Evolutionary conservation across 352 stramenopile species (phyloP).

Genomic region (Pythium diclinum): DNA sequence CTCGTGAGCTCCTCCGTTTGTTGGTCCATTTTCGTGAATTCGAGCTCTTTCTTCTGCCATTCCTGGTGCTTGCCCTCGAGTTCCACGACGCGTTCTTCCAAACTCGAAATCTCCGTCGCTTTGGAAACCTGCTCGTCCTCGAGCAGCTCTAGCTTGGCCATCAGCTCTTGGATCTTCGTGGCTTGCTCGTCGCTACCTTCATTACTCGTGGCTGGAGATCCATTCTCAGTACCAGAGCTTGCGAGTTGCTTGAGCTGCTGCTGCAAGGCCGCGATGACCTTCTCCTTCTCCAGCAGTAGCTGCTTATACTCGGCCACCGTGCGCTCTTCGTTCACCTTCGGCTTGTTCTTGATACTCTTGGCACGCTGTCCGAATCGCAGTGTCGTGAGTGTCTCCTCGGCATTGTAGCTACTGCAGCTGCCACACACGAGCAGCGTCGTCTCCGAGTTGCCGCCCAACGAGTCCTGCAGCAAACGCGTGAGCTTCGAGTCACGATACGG

Average conservation of each 20-base stretch:
- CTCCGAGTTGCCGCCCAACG: constrained; percentile 72
- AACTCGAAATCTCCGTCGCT: constrained; percentile 39
- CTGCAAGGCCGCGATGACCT: constrained; percentile 45
- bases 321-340: constrained; percentile 88
- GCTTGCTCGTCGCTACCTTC: not conserved
- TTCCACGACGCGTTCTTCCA: constrained; percentile 57
- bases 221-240: not conserved
- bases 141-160: constrained; percentile 48
- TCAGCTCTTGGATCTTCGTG: constrained; percentile 33
- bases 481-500: constrained; percentile 90
- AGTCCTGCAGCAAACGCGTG: constrained; percentile 84
- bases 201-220: not conserved
- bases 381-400: constrained; percentile 69
- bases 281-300: constrained; percentile 55
- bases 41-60: constrained; percentile 38
- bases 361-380: constrained; percentile 73
- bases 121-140: constrained; percentile 65
- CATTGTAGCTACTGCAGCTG: constrained; percentile 62
- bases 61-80: constrained; percentile 41
- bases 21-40: constrained; percentile 36
- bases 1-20: constrained; percentile 51
- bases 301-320: constrained; percentile 74
- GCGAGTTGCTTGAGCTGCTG: constrained; percentile 24
- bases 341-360: constrained; percentile 81
- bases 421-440: constrained; percentile 72